Base-by-base conservation (phyloP, 2,329 filamentous ascomycete species). In the Colletotrichum chrysophilum region DNA sequence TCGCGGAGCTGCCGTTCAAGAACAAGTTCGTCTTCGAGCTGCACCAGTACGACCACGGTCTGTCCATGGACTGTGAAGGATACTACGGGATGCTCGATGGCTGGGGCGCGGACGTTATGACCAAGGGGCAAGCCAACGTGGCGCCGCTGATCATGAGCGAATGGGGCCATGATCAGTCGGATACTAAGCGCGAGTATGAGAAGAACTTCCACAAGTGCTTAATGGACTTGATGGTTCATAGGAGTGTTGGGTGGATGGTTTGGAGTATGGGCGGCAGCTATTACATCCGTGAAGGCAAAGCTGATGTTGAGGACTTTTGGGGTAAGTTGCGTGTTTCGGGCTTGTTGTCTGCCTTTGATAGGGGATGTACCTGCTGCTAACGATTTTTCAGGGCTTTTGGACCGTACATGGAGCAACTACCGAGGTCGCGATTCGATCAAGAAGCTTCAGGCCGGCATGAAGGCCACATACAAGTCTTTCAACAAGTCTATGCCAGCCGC, bases 261-360 rank as follows among this genome's bases (percentile, higher is more conserved):
- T 89, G 88, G 85, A 88, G 87, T 32, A 68, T 91, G 13, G 83
- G 82, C 1, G 87, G 87, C 1, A 88, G 86, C 76, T 90, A 89
- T 78, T 89, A 90, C 77, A 85, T 88, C 61, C 81, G 88, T 1
- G 75, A 81, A 4, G 87, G 88, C 1, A 81, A 66, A 2, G 86
- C 88, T 76, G 88, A 89, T 78, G 84, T 77, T 36, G 88, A 89
- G 56, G 88, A 90, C 80, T 81, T 83, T 2, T 90, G 87, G 87
- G 88, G 88, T 76, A 24, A 62, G 72, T 64, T 6, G 21, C 8
- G 16, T 14, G 5, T 21, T 5, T 5, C 3, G 5, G 12, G 2
- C 24, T 28, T 18, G 6, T 18, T 5, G 1, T 7, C 4, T 4
- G 8, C 24, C 16, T 1, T 18, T 9, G 12, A 24, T 43, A 14